These are phyloP conservation scores for Candida qinlingensis DNA, from an alignment of 805 yeast species.

Conservation along the genomic window DNA sequence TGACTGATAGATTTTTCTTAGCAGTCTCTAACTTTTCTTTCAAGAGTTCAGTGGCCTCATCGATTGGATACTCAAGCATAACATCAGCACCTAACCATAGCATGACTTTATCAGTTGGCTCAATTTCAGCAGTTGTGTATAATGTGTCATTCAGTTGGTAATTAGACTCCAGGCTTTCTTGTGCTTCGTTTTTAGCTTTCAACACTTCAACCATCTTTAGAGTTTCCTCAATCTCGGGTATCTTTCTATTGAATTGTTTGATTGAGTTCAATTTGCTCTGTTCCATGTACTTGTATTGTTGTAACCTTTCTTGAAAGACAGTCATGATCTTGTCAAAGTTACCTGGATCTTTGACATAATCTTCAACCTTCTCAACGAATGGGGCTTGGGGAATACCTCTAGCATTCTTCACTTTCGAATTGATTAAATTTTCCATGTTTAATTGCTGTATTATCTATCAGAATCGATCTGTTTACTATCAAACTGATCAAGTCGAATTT, in stretches of 20 bases:
- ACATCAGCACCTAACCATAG: slow-evolving; percentile 98
- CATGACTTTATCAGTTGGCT: slow-evolving; percentile 60
- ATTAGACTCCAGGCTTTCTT: slow-evolving; percentile 56
- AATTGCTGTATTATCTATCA: neutral
- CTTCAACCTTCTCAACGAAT: slow-evolving; percentile 79
- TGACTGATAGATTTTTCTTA: slow-evolving; percentile 47
- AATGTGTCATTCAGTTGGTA: slow-evolving; percentile 92
- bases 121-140: slow-evolving; percentile 74
- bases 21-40: slow-evolving; percentile 59
- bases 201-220: slow-evolving; percentile 65
- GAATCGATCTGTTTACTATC: no score
- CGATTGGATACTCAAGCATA: slow-evolving; percentile 90
- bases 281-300: slow-evolving; percentile 85
- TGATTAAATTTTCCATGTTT: slow-evolving; percentile 20
- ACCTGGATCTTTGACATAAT: slow-evolving; percentile 58
- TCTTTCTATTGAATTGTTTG: slow-evolving; percentile 51
- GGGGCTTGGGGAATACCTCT: slow-evolving; percentile 98
- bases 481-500: neutral
- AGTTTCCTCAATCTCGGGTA: slow-evolving; percentile 92
- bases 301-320: slow-evolving; percentile 79
- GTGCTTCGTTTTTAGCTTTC: slow-evolving; percentile 38
- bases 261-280: slow-evolving; percentile 34
- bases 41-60: slow-evolving; percentile 76
- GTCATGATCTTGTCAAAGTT: slow-evolving; percentile 68
- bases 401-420: slow-evolving; percentile 49